Percentiles rank a stretch among this genome's conserved stretches.
Conservation (phyloP, 2,329 filamentous ascomycete species). For the Lachnellula subtilissima region DNA sequence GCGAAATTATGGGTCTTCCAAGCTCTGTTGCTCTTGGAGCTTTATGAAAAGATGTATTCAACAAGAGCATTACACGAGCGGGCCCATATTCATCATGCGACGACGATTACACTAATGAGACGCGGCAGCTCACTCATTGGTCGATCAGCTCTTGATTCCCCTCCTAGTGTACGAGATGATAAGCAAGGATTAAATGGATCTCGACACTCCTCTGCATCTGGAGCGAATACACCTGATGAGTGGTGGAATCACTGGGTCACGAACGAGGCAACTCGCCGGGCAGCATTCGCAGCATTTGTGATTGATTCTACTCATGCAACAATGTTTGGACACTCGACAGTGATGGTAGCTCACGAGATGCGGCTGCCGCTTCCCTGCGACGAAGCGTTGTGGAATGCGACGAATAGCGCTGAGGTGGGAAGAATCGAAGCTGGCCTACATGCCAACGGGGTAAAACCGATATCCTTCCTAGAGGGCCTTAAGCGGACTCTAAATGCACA, state of each 20-base stretch:
- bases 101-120: slow-evolving; percentile 91
- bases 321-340: slow-evolving; percentile 95
- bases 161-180: slow-evolving; percentile 58
- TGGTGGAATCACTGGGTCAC: slow-evolving; percentile 97
- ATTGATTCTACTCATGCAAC: slow-evolving; percentile 95
- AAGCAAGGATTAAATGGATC: slow-evolving; percentile 45
- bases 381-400: slow-evolving; percentile 86
- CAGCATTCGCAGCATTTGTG: slow-evolving; percentile 89
- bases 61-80: slow-evolving; percentile 87
- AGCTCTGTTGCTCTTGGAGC: slow-evolving; percentile 77
- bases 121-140: slow-evolving; percentile 87
- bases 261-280: slow-evolving; percentile 82
- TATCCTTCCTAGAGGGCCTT: slow-evolving; percentile 84
- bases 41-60: slow-evolving; percentile 98
- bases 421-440: slow-evolving; percentile 76
- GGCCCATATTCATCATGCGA: slow-evolving; percentile 94
- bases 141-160: slow-evolving; percentile 77
- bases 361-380: slow-evolving; percentile 87
- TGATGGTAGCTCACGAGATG: slow-evolving; percentile 97
- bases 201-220: slow-evolving; percentile 57
- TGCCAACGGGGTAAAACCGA: slow-evolving; percentile 76
- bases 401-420: slow-evolving; percentile 79
- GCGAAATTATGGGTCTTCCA: slow-evolving; percentile 97
- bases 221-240: slow-evolving; percentile 71
- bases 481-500: slow-evolving; percentile 86